Percentiles rank a stretch among this genome's conserved stretches.
Evolutionary conservation across 805 yeast genomes (phyloP).

Genomic region (Candida gorgasii): DNA sequence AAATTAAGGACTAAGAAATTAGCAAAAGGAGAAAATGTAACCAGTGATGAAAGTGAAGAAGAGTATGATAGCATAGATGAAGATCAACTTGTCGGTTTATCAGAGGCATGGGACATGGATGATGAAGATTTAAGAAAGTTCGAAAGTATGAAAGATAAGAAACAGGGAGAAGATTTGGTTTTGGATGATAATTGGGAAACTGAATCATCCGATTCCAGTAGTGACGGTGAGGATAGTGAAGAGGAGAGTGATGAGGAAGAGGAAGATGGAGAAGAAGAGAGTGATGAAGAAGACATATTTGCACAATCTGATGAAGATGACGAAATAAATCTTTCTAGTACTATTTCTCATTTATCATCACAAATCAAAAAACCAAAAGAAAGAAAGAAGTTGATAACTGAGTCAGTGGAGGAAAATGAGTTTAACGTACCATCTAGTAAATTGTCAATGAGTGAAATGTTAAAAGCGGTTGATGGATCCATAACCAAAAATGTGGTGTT

Average conservation of each 20-base stretch:
- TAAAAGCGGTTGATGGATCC: conserved; percentile 59
- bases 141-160: conserved; percentile 14
- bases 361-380: conserved; percentile 34
- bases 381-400: conserved; percentile 51
- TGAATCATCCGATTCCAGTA: too few relatives aligned
- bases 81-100: conserved; percentile 66
- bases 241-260: conserved; percentile 8
- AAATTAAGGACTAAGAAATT: conserved; percentile 32
- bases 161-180: too few relatives aligned
- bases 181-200: conserved; percentile 33
- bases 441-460: conserved; percentile 72
- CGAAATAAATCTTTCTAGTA: conserved; percentile 52
- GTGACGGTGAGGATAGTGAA: conserved; percentile 3
- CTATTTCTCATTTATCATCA: conserved; percentile 42
- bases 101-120: conserved; percentile 90
- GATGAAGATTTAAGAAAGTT: conserved; percentile 45
- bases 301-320: conserved; percentile 18
- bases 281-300: conserved; percentile 13
- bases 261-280: conserved; percentile 22
- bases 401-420: conserved; percentile 66
- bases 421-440: conserved; percentile 63
- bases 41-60: conserved; percentile 45
- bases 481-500: conserved; percentile 52
- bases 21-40: conserved; percentile 29
- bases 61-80: conserved; percentile 80